Conservation (phyloP, 495 filamentous ascomycete genomes). For the Penicillium chermesinum region DNA sequence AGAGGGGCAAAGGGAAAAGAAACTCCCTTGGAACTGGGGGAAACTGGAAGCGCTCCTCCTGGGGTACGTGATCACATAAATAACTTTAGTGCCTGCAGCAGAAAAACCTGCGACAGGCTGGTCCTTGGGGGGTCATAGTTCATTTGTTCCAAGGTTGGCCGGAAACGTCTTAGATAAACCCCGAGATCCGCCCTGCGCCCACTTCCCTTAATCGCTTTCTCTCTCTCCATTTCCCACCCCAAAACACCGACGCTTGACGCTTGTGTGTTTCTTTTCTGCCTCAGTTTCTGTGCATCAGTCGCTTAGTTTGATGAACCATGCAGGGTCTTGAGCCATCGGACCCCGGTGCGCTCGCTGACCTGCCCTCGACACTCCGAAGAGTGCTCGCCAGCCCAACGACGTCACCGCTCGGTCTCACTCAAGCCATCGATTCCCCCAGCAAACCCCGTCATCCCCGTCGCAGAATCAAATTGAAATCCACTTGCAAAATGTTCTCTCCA, state of each 20-base stretch:
- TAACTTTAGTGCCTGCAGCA: background rate
- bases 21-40: background rate
- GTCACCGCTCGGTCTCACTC: constrained; percentile 27
- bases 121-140: background rate
- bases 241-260: background rate
- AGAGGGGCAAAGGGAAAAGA: background rate
- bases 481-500: constrained; percentile 27
- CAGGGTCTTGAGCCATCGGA: constrained; percentile 42
- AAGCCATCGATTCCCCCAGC: constrained; percentile 4
- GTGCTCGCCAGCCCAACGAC: constrained; percentile 31
- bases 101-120: background rate
- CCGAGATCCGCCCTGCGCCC: constrained; percentile 12
- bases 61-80: background rate
- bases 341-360: constrained; percentile 35
- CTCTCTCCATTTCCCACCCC: constrained; percentile 10
- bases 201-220: constrained; percentile 1
- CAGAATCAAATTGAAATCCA: constrained; percentile 25
- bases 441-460: constrained; percentile 17
- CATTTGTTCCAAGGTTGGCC: constrained; percentile 6
- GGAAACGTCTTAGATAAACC: constrained; percentile 32
- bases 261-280: background rate
- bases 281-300: constrained; percentile 1
- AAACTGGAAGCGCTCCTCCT: background rate
- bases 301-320: constrained; percentile 41
- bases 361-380: constrained; percentile 33